Evolutionary conservation across 139 green algal genomes (phyloP), one percentile per base, ranked within the genome.

Genomic region (Edaphochlamys debaryana): DNA sequence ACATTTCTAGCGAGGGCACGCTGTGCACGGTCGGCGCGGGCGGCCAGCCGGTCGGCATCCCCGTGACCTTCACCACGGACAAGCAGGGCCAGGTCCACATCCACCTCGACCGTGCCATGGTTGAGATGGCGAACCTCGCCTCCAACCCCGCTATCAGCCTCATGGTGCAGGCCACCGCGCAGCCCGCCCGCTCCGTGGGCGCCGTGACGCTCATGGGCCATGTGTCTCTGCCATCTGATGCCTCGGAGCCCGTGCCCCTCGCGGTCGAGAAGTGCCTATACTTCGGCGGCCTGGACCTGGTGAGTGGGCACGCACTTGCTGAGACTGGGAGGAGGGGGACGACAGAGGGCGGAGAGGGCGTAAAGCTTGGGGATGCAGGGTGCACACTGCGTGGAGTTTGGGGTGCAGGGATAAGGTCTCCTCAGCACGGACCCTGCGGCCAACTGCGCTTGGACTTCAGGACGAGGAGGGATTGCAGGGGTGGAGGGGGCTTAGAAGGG

Each of bases 31-130:
- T 95, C 0, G 76, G 72, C 5, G 72, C 90, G 15, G 88, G 93
- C 66, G 91, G 91, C 19, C 70, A 80, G 11, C 95, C 95, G 29
- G 85, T 98, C 30, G 95, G 95, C 66, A 96, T 94, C 7, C 95
- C 95, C 30, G 91, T 94, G 15, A 93, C 80, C 9, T 98, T 96
- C 84, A 89, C 91, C 25, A 83, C 98, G 19, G 94, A 98, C 81
- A 85, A 85, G 30, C 80, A 90, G 20, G 95, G 96, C 29, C 85
- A 89, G 36, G 86, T 94, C 15, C 83, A 96, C 30, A 82, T 98
- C 36, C 85, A 89, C 25, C 82, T 98, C 52, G 86, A 92, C 13
- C 48, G 74, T 27, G 87, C 92, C 54, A 89, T 91, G 7, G 82
- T 95, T 34, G 94, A 98, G 69, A 95, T 93, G 30, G 75, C 74